Base-by-base conservation (phyloP, 306 rosid species). In the Prunus campanulata region DNA sequence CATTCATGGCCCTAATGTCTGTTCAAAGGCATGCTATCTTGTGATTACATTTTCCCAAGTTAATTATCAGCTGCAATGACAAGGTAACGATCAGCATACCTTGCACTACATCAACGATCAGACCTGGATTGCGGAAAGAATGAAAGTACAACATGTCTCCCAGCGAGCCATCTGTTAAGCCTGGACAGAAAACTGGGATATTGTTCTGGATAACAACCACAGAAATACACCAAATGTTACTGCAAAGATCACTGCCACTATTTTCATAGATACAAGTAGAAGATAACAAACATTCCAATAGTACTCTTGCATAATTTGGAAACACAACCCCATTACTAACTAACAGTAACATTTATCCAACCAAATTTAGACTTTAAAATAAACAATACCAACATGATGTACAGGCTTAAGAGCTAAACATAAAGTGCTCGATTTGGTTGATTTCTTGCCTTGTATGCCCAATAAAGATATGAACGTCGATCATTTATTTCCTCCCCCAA, bases 141-240 rank as follows among this genome's bases (percentile, higher is more conserved):
- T 95, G 93, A 83, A 95, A 92, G 75, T 92, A 95, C 81, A 95
- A 56, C 99, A 92, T 95, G 81, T 95, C 99, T 63, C 99, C 99
- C 78, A 95, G 71, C 39, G 97, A 95, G 74, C 99, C 99, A 88
- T 95, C 99, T 0, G 97, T 95, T 85, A 95, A 77, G 68, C 97
- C 93, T 1, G 99, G 99, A 80, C 99, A 95, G 77, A 78, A 92
- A 66, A 95, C 97, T 29, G 96, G 93, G 86, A 95, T 81, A 66
- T 90, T 83, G 88, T 92, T 95, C 99, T 95, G 91, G 71, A 82
- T 81, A 71, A 76, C 2, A 79, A 15, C 47, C 16, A 60, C 65
- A 75, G 63, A 25, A 71, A 22, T 62, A 30, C 11, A 49, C 67
- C 30, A 85, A 54, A 16, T 42, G 19, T 71, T 63, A 50, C 25